Conservation (phyloP, 1,284 basidiomycete species). For the Porogramme epimiltina region DNA sequence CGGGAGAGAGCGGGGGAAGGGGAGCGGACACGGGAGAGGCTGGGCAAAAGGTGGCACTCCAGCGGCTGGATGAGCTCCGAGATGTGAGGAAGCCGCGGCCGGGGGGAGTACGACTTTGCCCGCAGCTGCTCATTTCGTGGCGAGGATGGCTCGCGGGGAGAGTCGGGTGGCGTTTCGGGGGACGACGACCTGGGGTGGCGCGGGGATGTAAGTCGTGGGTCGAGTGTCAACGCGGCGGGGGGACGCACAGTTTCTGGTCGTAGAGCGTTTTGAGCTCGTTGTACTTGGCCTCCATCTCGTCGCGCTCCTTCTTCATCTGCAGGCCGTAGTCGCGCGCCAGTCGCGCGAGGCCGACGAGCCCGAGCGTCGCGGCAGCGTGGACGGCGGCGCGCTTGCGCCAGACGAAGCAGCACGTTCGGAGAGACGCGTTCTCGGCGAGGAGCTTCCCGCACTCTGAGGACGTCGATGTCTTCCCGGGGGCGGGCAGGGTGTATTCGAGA, state of each 20-base stretch:
- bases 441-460: slow-evolving; percentile 42
- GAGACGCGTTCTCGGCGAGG: slow-evolving; percentile 50
- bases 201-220: no score
- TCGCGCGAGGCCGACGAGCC: slow-evolving; percentile 51
- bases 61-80: slow-evolving; percentile 9
- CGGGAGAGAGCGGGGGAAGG: not conserved
- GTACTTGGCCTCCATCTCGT: slow-evolving; percentile 41
- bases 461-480: slow-evolving; percentile 3
- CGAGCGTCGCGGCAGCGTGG: slow-evolving; percentile 55
- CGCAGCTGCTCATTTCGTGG: slow-evolving; percentile 17
- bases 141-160: slow-evolving; percentile 11
- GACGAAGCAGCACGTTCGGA: slow-evolving; percentile 48
- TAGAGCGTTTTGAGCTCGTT: slow-evolving; percentile 32
- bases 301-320: slow-evolving; percentile 45
- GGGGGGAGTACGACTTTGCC: slow-evolving; percentile 5
- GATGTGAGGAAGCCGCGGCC: slow-evolving; percentile 9
- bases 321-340: slow-evolving; percentile 50
- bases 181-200: slow-evolving; percentile 5
- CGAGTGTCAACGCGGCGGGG: not conserved
- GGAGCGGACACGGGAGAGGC: slow-evolving; percentile 8
- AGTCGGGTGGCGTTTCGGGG: slow-evolving; percentile 12
- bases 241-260: slow-evolving; percentile 26
- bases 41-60: slow-evolving; percentile 13
- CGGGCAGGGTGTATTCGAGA: slow-evolving; percentile 36
- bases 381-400: slow-evolving; percentile 61